These are phyloP conservation scores for Meira nashicola DNA, from an alignment of 1,284 basidiomycete genomes.

Conservation along the genomic window DNA sequence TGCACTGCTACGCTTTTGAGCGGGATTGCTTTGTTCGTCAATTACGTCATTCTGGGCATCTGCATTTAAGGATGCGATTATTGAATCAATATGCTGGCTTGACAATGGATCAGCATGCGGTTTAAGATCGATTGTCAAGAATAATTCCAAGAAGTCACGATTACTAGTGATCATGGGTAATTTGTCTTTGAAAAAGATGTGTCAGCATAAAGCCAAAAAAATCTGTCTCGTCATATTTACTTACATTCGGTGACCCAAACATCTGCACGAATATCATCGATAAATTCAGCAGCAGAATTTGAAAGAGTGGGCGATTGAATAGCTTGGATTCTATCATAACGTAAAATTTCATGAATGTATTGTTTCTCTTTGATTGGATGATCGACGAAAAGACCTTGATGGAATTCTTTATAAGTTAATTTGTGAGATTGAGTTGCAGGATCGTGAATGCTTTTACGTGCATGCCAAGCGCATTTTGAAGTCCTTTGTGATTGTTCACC, in stretches of 20 bases:
- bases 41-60: not conserved
- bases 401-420: slow-evolving; percentile 6
- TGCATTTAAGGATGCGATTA: not conserved
- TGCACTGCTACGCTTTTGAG: not conserved
- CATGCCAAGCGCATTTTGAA: slow-evolving; percentile 6
- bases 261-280: slow-evolving; percentile 1
- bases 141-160: slow-evolving; percentile 6
- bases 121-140: slow-evolving; percentile 8
- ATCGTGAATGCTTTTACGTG: slow-evolving; percentile 2
- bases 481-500: not conserved
- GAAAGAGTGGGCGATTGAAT: not conserved
- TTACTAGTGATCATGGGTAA: slow-evolving; percentile 1
- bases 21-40: too few species aligned
- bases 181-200: not conserved
- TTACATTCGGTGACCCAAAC: slow-evolving; percentile 3
- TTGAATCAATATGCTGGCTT: not conserved
- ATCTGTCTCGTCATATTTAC: not conserved
- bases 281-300: not conserved
- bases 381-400: slow-evolving; percentile 1
- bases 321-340: not conserved
- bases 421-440: slow-evolving; percentile 3
- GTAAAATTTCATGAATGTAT: slow-evolving; percentile 9
- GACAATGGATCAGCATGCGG: slow-evolving; percentile 3
- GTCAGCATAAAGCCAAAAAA: not conserved
- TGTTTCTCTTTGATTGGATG: slow-evolving; percentile 9